These are phyloP conservation scores for Fusarium nygamai DNA, from an alignment of 2,329 filamentous ascomycete species.

Conservation along the genomic window DNA sequence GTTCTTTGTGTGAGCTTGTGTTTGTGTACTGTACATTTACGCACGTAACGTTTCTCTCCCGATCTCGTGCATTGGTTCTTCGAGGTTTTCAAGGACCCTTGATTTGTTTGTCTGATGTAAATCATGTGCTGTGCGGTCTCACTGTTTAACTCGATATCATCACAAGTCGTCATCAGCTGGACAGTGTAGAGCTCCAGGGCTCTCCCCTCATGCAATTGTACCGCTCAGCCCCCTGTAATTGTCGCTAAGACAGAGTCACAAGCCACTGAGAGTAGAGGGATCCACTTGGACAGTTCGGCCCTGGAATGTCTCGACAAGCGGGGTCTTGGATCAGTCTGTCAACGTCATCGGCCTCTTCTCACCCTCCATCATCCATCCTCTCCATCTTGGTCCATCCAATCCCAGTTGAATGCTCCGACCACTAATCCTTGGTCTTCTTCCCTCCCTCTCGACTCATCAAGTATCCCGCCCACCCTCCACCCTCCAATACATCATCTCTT, in stretches of 20 bases:
- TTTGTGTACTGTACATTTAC: background rate
- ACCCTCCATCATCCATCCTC: constrained; percentile 33
- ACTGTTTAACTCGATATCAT: constrained; percentile 22
- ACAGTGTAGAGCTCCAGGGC: constrained; percentile 10
- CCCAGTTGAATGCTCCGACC: constrained; percentile 17
- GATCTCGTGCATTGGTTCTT: constrained; percentile 9
- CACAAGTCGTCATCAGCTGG: constrained; percentile 38
- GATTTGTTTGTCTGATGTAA: background rate
- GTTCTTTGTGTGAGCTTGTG: constrained; percentile 6
- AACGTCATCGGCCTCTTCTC: constrained; percentile 42
- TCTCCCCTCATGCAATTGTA: constrained; percentile 9
- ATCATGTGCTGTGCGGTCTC: constrained; percentile 29
- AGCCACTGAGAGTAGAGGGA: constrained; percentile 6
- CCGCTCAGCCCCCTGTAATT: constrained; percentile 26
- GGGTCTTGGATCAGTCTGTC: constrained; percentile 32
- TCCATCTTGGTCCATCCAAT: constrained; percentile 22
- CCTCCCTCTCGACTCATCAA: constrained; percentile 35
- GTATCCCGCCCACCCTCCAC: constrained; percentile 37
- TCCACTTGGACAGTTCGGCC: constrained; percentile 29
- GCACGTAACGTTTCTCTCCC: constrained; percentile 18
- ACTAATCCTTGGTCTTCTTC: constrained; percentile 16
- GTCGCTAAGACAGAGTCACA: constrained; percentile 32
- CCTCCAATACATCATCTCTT: constrained; percentile 26
- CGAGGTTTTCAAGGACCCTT: background rate
- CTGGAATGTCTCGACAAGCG: constrained; percentile 37